Conservation (phyloP, 2,329 filamentous ascomycete species). For the Xylaria sp. region DNA sequence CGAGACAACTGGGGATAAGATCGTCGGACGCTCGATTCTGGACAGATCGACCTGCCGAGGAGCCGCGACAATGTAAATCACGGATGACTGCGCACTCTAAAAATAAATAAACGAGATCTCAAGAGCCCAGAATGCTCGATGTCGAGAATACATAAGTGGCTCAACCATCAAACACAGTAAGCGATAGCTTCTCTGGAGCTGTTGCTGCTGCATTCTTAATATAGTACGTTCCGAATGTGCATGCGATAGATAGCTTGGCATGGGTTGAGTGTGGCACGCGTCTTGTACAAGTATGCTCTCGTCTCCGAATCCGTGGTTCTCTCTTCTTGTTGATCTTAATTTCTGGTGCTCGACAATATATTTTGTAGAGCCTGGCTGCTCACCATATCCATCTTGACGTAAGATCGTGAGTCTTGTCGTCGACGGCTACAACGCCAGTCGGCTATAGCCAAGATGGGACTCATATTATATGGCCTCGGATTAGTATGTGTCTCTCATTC, state of each 20-base stretch:
- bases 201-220: constrained; percentile 9
- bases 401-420: background rate
- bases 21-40: too few relatives aligned
- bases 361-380: constrained; percentile 2
- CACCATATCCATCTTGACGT: background rate
- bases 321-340: background rate
- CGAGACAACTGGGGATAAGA: too few relatives aligned
- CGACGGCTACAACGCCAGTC: constrained; percentile 9
- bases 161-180: background rate
- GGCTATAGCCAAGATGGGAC: constrained; percentile 16
- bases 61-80: too few relatives aligned
- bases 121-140: too few relatives aligned
- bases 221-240: constrained; percentile 13
- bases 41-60: too few relatives aligned
- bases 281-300: constrained; percentile 14
- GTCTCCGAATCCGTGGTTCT: constrained; percentile 2
- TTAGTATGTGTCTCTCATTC: constrained; percentile 10
- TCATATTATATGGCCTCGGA: constrained; percentile 15
- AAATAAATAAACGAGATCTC: background rate
- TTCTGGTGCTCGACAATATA: background rate
- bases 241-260: constrained; percentile 1
- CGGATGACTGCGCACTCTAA: background rate
- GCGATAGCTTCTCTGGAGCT: background rate
- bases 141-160: too few relatives aligned
- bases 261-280: background rate